Base-by-base conservation (phyloP, 2,329 filamentous ascomycete genomes). In the Dothideomycetes sp. region DNA sequence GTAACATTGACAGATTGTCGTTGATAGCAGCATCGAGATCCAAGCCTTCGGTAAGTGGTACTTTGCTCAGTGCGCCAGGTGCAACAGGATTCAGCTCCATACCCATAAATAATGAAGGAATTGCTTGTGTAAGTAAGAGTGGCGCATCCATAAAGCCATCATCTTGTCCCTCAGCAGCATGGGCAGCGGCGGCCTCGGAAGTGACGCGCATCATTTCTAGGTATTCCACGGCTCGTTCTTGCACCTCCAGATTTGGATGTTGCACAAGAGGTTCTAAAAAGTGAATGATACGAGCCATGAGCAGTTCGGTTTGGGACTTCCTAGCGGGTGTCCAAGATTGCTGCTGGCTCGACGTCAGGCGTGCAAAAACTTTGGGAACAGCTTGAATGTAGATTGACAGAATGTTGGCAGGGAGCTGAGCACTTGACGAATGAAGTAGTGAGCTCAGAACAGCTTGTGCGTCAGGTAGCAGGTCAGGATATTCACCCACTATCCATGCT, bases 31-130 rank as follows among this genome's bases (percentile, higher is more conserved):
- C 73, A 52, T 94, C 82, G 4, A 96, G 70, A 54, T 91, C 81
- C 5, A 98, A 67, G 3, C 75, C 79, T 5, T 76, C 69, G 0
- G 87, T 87, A 12, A 84, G 54, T 1, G 88, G 85, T 1, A 98
- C 88, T 53, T 94, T 94, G 37, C 72, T 75, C 57, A 96, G 86
- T 3, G 91, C 89, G 31, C 77, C 80, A 4, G 67, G 60, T 1
- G 91, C 86, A 8, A 98, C 89, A 0, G 91, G 94, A 50, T 96
- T 95, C 24, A 98, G 70, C 49, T 95, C 88, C 64, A 84, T 78
- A 0, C 88, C 87, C 5, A 73, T 70, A 58, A 96, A 96, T 2
- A 98, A 69, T 2, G 82, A 82, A 1, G 91, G 89, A 41, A 98
- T 84, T 3, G 87, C 88, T 57, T 94, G 85, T 0, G 87, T 93